Conservation (phyloP, 768 basidiomycete species). For the Psilocybe subaeruginosa region DNA sequence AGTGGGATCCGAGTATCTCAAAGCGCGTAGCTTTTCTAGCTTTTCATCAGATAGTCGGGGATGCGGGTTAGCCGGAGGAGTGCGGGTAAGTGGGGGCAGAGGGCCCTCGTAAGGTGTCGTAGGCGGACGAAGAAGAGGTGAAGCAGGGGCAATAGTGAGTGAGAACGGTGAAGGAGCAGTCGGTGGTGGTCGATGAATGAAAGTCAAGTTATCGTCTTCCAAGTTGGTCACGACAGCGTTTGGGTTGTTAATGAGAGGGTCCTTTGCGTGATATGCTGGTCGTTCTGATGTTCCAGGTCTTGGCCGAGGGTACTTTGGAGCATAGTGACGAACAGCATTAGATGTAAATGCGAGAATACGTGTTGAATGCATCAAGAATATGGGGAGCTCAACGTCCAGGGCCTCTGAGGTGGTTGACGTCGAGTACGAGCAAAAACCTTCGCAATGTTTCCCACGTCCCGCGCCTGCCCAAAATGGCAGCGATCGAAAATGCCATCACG, state of each 20-base stretch:
- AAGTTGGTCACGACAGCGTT: constrained; percentile 53
- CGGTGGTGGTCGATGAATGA: constrained; percentile 86
- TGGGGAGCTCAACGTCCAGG: constrained; percentile 2
- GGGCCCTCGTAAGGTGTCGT: constrained; percentile 28
- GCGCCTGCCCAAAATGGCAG: neutral
- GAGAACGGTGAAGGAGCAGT: constrained; percentile 76
- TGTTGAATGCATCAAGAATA: constrained; percentile 20
- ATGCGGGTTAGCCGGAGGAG: constrained; percentile 35
- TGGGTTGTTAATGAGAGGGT: constrained; percentile 58
- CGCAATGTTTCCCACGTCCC: constrained; percentile 18
- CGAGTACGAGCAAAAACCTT: constrained; percentile 15
- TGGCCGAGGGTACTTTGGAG: constrained; percentile 50
- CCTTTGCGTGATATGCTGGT: constrained; percentile 59
- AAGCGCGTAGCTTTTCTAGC: constrained; percentile 56
- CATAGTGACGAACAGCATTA: constrained; percentile 31
- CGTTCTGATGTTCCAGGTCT: constrained; percentile 54
- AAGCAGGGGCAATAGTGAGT: constrained; percentile 67
- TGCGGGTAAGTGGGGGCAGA: constrained; percentile 53
- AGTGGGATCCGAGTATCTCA: constrained; percentile 60
- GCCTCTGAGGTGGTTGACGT: constrained; percentile 3
- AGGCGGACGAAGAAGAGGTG: constrained; percentile 63
- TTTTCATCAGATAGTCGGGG: constrained; percentile 53
- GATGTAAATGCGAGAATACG: constrained; percentile 20
- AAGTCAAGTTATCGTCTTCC: constrained; percentile 63
- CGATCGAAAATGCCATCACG: constrained; percentile 3